Evolutionary conservation across 768 basidiomycete genomes (phyloP).

Genomic region (Tulasnella sp.): DNA sequence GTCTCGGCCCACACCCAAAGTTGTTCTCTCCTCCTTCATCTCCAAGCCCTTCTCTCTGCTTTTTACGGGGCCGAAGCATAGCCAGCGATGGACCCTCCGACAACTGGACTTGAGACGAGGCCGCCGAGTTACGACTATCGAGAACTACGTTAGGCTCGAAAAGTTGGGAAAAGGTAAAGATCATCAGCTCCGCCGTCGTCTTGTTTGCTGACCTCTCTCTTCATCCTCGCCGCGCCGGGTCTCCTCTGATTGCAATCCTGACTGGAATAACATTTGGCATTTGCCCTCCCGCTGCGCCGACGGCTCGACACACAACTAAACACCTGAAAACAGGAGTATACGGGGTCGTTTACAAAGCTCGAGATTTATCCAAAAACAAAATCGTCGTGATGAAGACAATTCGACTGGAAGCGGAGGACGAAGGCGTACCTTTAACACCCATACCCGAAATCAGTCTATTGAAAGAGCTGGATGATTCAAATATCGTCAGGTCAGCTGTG

Average conservation of each 20-base stretch:
- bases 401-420: constrained; percentile 94
- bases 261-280: constrained; percentile 13
- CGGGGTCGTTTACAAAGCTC: constrained; percentile 97
- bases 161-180: constrained; percentile 87
- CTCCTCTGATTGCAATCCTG: constrained; percentile 12
- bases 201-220: background rate
- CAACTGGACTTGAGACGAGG: background rate
- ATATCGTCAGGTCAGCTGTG: constrained; percentile 72
- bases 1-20: background rate
- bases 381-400: constrained; percentile 99
- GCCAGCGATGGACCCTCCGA: background rate
- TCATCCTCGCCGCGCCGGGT: background rate
- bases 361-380: constrained; percentile 68
- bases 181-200: background rate
- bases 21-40: background rate
- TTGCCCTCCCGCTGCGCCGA: background rate
- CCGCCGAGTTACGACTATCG: constrained; percentile 29
- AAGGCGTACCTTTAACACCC: constrained; percentile 96
- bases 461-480: constrained; percentile 94
- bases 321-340: constrained; percentile 70
- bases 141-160: constrained; percentile 93
- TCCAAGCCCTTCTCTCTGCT: too few relatives aligned
- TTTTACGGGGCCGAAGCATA: background rate
- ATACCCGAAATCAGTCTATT: constrained; percentile 96
- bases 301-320: background rate